These are phyloP conservation scores for Russula griseocarnosa DNA, from an alignment of 768 basidiomycete species.

Conservation along the genomic window DNA sequence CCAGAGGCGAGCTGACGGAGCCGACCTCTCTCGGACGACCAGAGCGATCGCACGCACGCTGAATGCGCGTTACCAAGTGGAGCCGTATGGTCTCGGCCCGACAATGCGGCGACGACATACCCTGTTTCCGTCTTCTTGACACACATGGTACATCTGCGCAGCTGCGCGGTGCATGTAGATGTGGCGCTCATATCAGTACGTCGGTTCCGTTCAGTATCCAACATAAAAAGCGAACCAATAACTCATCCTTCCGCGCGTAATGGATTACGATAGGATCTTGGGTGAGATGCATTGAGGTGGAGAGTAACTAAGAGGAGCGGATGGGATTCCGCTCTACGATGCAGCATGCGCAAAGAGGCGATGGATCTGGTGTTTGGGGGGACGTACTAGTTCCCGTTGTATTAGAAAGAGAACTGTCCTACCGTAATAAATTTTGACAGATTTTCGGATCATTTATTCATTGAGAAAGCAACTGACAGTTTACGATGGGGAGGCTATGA, in stretches of 20 bases:
- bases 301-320: slow-evolving; percentile 32
- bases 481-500: too few relatives aligned
- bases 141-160: slow-evolving; percentile 75
- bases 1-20: slow-evolving; percentile 23
- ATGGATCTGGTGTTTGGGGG: slow-evolving; percentile 32
- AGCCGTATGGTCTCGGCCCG: slow-evolving; percentile 48
- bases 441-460: too few relatives aligned
- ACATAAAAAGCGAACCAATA: not conserved
- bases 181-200: slow-evolving; percentile 56
- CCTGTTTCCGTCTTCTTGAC: slow-evolving; percentile 80
- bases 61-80: slow-evolving; percentile 53
- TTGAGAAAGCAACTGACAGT: too few relatives aligned
- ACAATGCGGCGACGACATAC: slow-evolving; percentile 58
- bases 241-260: not conserved
- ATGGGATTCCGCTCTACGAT: slow-evolving; percentile 42
- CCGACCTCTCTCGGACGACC: slow-evolving; percentile 17
- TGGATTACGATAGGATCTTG: slow-evolving; percentile 45
- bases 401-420: too few relatives aligned
- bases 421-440: too few relatives aligned
- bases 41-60: slow-evolving; percentile 70
- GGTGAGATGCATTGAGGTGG: slow-evolving; percentile 58
- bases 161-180: slow-evolving; percentile 60
- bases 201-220: slow-evolving; percentile 8
- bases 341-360: slow-evolving; percentile 44
- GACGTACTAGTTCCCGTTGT: not conserved